Conservation (phyloP, 768 basidiomycete species). For the Termitomyces sp. region DNA sequence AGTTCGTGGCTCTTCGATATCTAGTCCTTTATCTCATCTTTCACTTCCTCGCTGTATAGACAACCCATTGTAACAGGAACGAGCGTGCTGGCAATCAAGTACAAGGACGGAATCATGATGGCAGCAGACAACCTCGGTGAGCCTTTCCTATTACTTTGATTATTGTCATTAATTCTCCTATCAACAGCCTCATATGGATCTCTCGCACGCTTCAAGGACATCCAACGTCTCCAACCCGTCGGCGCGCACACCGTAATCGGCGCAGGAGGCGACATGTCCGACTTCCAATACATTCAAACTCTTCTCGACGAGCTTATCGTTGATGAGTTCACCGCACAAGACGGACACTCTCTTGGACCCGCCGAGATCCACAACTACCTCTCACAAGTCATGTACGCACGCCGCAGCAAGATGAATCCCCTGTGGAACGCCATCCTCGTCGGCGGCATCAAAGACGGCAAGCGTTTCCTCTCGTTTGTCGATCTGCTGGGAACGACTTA, state of each 20-base stretch:
- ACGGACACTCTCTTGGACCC: slow-evolving; percentile 83
- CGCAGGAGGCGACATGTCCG: slow-evolving; percentile 95
- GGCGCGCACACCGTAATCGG: slow-evolving; percentile 85
- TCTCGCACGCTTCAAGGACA: slow-evolving; percentile 92
- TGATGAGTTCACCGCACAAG: slow-evolving; percentile 77
- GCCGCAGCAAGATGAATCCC: slow-evolving; percentile 87
- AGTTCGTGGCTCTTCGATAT: slow-evolving; percentile 39
- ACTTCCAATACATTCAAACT: slow-evolving; percentile 90
- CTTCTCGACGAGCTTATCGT: slow-evolving; percentile 74
- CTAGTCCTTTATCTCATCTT: not conserved
- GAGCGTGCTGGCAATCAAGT: slow-evolving; percentile 92
- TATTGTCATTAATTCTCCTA: not conserved
- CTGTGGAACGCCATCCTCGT: slow-evolving; percentile 95
- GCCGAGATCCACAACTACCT: slow-evolving; percentile 92
- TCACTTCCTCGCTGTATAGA: slow-evolving; percentile 31
- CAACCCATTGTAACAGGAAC: slow-evolving; percentile 97
- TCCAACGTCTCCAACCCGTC: slow-evolving; percentile 83
- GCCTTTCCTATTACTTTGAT: slow-evolving; percentile 16
- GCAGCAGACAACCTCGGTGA: slow-evolving; percentile 95
- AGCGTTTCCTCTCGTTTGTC: slow-evolving; percentile 87
- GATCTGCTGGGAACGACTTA: slow-evolving; percentile 98
- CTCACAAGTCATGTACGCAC: slow-evolving; percentile 84
- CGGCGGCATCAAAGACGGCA: slow-evolving; percentile 84
- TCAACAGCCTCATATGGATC: slow-evolving; percentile 89
- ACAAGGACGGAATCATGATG: slow-evolving; percentile 96